Conservation (phyloP, 257 asterid genomes). For the Perilla frutescens region DNA sequence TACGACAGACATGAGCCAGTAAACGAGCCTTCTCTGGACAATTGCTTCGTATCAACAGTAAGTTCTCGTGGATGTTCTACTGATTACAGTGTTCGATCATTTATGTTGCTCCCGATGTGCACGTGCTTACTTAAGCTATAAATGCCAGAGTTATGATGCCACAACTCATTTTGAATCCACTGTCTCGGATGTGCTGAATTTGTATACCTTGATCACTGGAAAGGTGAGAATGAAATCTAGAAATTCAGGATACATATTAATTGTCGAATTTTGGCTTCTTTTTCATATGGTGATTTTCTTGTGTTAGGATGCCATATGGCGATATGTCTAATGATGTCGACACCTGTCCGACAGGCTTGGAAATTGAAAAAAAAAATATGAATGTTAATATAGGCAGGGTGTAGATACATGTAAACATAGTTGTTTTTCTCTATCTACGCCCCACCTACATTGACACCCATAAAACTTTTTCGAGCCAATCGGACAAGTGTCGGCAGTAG, state of each 20-base stretch:
- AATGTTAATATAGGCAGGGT: too few species aligned
- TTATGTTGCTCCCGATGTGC: not conserved
- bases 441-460: too few species aligned
- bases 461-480: too few species aligned
- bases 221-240: constrained; percentile 46
- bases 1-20: constrained; percentile 88
- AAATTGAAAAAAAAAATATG: too few species aligned
- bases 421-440: too few species aligned
- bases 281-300: too few species aligned
- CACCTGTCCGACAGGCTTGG: too few species aligned
- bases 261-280: not conserved
- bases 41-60: constrained; percentile 89
- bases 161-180: constrained; percentile 72
- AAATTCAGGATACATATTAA: too few species aligned
- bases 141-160: constrained; percentile 63
- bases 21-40: constrained; percentile 84
- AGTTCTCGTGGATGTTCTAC: constrained; percentile 41
- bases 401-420: too few species aligned
- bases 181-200: constrained; percentile 58
- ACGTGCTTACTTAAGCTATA: constrained; percentile 5
- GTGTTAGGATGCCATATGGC: too few species aligned
- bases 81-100: constrained; percentile 9
- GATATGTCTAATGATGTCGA: too few species aligned
- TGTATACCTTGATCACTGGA: constrained; percentile 66
- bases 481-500: too few species aligned